Base-by-base conservation (phyloP, 192 early-diverging fungal species). In the Obelidium mucronatum region DNA sequence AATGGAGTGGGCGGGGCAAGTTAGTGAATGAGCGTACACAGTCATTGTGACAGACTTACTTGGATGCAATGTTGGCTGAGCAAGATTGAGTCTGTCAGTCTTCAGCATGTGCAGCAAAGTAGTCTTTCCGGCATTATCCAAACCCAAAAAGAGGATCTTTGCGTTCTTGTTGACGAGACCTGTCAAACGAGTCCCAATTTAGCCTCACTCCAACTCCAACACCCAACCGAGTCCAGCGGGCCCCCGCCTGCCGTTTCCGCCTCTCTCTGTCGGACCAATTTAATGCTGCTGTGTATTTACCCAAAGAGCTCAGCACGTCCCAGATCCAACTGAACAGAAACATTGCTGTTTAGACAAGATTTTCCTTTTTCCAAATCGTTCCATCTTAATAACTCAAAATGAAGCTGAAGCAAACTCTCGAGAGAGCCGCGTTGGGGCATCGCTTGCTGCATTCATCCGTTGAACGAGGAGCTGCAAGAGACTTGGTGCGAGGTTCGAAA, bases 21-120 rank as follows among this genome's bases (percentile, higher is more conserved):
- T 40, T 55, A 74, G n/a, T 40, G n/a, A 72, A 54, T 61, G 11
- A 54, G 53, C 22, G 31, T 36, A 26, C 19, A 24, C 19, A 19
- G 5, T n/a, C n/a, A 33, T 37, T 30, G 54, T 76, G 15, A 26
- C 36, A 52, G 6, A 82, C 92, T 79, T 90, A 96, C 95, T 99
- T 67, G 97, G 97, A 82, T 99, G 96, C 83, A 96, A 90, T 42
- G 97, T 99, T 34, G 97, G 97, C 79, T 94, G 91, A 40, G 97
- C 88, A 58, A 93, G 92, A 39, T 95, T 95, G 80, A 99, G 82
- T 76, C 97, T 93, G 83, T 97, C 96, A 83, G 96, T 99, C 90
- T 99, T 99, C 78, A 99, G 89, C 94, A 99, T 97, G 87, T 99
- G 97, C 63, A 99, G 89, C 24, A 99, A 88, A 58, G 97, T 99